Base-by-base conservation (phyloP, 768 basidiomycete species). In the Pseudohyphozyma bogoriensis region DNA sequence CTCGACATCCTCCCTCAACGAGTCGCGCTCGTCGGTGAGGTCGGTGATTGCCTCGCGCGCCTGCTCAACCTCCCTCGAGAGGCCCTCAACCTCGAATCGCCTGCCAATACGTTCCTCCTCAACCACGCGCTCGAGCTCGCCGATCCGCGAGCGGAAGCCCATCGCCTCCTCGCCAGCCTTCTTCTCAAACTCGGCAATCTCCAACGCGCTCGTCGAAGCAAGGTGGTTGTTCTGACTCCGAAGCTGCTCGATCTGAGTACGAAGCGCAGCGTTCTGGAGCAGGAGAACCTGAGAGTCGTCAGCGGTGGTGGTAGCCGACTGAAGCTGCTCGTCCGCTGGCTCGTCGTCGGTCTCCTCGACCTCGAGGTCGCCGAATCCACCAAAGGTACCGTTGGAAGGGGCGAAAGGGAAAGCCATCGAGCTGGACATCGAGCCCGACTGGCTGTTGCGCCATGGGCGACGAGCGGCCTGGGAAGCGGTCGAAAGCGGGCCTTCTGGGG, bases 1-100 rank as follows among this genome's bases (percentile, higher is more conserved):
- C 65, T 89, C 85, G 0, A 90, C 83, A 73, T 96, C 91, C 54
- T 83, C 82, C 72, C 85, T 85, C 53, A 96, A 77, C 60, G 89
- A 85, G 69, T 97, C 92, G 33, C 92, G 79, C 74, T 96, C 65
- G 52, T 62, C 65, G 12, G 58, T 63, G 11, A 66, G 36, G 50
- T 66, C 65, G n/a, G 12, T 33, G 35, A 66, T 55, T 44, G 65
- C 61, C 31, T 66, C 65, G 36, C 59, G 57, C 31, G 61, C 91
- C 16, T 84, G 79, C 72, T 90, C 89, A 68, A 89, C 78, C 70
- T 88, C 87, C 4, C 83, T 78, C 55, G 89, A 74, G 81, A 89
- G 83, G 75, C 89, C 89, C 67, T 89, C 86, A 60, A 63, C 46
- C 56, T 68, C 68, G 29, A 60, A 51, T 8, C 61, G 20, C n/a